A percentile compares a stretch with the other conserved stretches of the same genome.
Evolutionary conservation across 495 filamentous ascomycete species (phyloP).

Genomic region (Trichocladium uniseriatum): DNA sequence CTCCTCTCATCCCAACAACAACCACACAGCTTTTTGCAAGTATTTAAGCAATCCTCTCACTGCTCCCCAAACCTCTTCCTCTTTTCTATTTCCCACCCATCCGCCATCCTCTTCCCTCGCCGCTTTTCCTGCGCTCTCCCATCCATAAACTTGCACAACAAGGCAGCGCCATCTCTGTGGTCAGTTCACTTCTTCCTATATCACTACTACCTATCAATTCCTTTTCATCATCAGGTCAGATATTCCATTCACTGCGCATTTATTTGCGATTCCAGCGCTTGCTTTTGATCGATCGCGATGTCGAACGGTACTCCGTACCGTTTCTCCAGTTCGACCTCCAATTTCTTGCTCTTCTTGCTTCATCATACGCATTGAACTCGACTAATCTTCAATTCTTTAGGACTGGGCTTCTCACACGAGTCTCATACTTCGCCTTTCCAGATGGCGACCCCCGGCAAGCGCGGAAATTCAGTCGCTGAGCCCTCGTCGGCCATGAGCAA

Average conservation of each 20-base stretch:
- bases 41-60: neutral
- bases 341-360: neutral
- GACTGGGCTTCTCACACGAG: neutral
- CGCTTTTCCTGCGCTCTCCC: too few species aligned
- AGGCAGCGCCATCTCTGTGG: too few species aligned
- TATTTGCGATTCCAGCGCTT: neutral
- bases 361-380: neutral
- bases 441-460: neutral
- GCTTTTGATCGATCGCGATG: neutral
- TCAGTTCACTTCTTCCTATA: neutral
- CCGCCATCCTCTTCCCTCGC: too few species aligned
- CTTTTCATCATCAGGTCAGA: neutral
- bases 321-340: neutral
- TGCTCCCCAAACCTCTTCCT: neutral
- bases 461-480: neutral
- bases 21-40: too few species aligned
- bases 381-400: neutral
- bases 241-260: neutral
- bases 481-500: neutral
- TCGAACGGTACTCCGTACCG: neutral
- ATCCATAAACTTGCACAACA: too few species aligned
- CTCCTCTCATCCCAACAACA: too few species aligned
- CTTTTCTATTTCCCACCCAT: neutral
- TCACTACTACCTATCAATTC: neutral
- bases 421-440: neutral